phyloP scores from a whole-genome alignment of 2,329 filamentous ascomycete genomes.

The Aspergillus clavatus region DNA sequence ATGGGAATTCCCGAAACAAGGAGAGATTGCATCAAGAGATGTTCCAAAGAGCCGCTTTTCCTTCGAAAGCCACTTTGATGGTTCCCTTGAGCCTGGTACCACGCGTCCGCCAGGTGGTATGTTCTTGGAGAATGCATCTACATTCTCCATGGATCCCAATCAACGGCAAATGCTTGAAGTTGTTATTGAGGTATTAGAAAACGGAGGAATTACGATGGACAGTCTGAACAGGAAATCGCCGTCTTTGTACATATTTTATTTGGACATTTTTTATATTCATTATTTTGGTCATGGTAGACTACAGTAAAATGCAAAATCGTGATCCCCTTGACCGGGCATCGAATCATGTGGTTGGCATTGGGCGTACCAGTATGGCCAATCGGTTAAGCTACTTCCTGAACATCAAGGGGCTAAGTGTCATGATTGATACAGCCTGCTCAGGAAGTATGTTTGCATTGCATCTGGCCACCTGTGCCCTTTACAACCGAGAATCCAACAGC shows the following conservation, averaged over 20 bases:
- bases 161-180: constrained; percentile 19
- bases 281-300: constrained; percentile 4
- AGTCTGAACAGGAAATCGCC: not conserved
- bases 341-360: constrained; percentile 1
- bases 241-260: too few species aligned
- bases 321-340: constrained; percentile 2
- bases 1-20: constrained; percentile 9
- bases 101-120: constrained; percentile 6
- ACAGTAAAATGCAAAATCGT: constrained; percentile 8
- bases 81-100: constrained; percentile 2
- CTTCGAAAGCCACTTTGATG: constrained; percentile 3
- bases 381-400: constrained; percentile 3
- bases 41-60: constrained; percentile 1
- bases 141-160: constrained; percentile 18
- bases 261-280: too few species aligned
- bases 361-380: constrained; percentile 4
- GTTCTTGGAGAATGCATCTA: constrained; percentile 24
- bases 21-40: not conserved
- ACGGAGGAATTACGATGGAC: constrained; percentile 10
- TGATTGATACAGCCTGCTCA: constrained; percentile 34
- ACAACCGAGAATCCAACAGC: constrained; percentile 5
- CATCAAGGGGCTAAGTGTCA: constrained; percentile 10
- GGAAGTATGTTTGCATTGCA: constrained; percentile 28
- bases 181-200: constrained; percentile 22
- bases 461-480: constrained; percentile 24